Base-by-base conservation (phyloP, 164 flowering plant genomes). In the Tetracentron sinense region DNA sequence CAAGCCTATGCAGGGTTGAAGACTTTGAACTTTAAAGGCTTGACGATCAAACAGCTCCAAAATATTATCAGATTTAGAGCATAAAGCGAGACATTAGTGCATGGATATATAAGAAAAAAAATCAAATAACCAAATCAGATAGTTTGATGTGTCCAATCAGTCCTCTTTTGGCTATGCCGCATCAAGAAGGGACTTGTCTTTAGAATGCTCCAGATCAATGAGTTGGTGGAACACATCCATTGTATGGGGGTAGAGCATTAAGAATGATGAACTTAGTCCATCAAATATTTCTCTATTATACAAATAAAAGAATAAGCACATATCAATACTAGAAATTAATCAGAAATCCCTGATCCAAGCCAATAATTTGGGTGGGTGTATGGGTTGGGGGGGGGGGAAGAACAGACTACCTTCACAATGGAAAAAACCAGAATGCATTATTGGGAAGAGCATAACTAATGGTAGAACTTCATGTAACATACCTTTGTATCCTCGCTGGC, bases 401-500 rank as follows among this genome's bases (percentile, higher is more conserved):
- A 53, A 26, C 2, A 14, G 19, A 27, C 16, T 1, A 44, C 23
- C 30, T 16, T 27, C 35, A 46, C 8, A 22, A 28, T 55, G n/a
- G 4, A n/a, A n/a, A 7, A 49, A 31, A 5, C 19, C 17, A 25
- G 61, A 30, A 42, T 19, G 17, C 47, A 47, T 26, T 44, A 31
- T 20, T 25, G 23, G 44, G 49, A 22, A 42, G 26, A 38, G 55
- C 49, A 27, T 51, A 16, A 31, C 11, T n/a, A 63, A 21, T 51
- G 46, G 58, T 33, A 25, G 17, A 48, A 19, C 10, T 29, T 47
- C 52, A 69, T 42, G 44, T 42, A 46, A 52, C 6, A 42, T 82
- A 94, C 98, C 96, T 94, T 94, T 42, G 96, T 81, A 61, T 71
- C 28, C 70, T 90, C 95, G 53, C 57, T 61, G 50, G 86, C 67